Percentiles rank a stretch among this genome's conserved stretches.
These are phyloP conservation scores for Magnusiomyces clavatus DNA, from an alignment of 1,139 yeast species.

Conservation along the genomic window DNA sequence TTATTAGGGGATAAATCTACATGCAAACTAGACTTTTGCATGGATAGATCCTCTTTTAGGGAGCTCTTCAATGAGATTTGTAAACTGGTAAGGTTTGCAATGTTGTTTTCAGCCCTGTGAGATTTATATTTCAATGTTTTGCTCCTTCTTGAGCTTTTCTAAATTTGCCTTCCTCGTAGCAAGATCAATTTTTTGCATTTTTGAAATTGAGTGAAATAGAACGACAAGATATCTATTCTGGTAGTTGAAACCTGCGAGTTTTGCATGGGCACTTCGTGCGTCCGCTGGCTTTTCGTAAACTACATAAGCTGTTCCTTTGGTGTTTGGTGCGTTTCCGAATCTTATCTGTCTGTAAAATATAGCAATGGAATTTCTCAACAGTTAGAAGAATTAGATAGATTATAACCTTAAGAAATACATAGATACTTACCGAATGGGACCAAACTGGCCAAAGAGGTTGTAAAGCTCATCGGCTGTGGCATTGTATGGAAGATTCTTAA, in stretches of 20 bases:
- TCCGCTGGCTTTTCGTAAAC: conserved; percentile 44
- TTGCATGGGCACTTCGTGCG: conserved; percentile 46
- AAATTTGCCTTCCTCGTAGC: conserved; percentile 23
- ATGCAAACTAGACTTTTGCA: too few species aligned
- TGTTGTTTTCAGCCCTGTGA: too few species aligned
- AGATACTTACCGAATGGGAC: conserved; percentile 38
- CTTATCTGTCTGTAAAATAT: conserved; percentile 38
- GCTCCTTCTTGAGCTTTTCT: conserved; percentile 24
- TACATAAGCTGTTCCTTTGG: conserved; percentile 52
- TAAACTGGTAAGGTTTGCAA: too few species aligned
- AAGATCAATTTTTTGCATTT: conserved; percentile 22
- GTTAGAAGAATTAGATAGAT: not conserved
- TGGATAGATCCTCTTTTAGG: too few species aligned
- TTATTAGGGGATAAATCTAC: too few species aligned
- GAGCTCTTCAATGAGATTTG: too few species aligned
- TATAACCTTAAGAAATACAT: not conserved
- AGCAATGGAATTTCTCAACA: not conserved
- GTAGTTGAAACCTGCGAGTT: conserved; percentile 53
- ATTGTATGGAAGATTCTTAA: conserved; percentile 53
- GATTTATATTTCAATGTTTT: conserved; percentile 21
- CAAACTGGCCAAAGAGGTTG: conserved; percentile 49
- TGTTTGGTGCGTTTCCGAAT: conserved; percentile 38
- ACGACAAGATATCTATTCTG: conserved; percentile 55
- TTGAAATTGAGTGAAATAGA: conserved; percentile 40
- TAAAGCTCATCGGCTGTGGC: conserved; percentile 43